Base-by-base conservation (phyloP, 2,329 filamentous ascomycete genomes). In the Alternaria dauci region DNA sequence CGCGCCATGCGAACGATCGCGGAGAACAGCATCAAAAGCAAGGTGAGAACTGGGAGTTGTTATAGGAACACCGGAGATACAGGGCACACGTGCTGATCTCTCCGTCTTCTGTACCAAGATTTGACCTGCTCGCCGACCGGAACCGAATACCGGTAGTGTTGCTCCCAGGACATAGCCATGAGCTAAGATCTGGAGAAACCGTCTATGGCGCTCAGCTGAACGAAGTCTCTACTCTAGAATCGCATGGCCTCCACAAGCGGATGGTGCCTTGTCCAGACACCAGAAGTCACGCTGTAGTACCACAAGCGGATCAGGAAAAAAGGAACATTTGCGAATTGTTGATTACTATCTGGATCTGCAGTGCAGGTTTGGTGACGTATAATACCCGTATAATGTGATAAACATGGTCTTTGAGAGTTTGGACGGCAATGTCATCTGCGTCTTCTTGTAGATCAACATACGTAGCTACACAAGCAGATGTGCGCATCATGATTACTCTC, bases 11-110 rank as follows among this genome's bases (percentile, higher is more conserved):
- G 46, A 50, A 50, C 46, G 12, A 26, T 50, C 20, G 46, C 46
- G 32, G 46, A 50, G 46, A 50, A 50, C 46, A 50, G 32, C 46
- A 25, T 36, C 30, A 50, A 50, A 50, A 50, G 32, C 16, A 50
- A 50, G 7, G 4, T 12, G 20, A n/a, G 14, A 50, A 26, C 32
- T 50, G 20, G n/a, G 32, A 38, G 46, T 50, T 25, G 30, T 50
- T 50, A 14, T 50, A 36, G 30, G 36, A 38, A 50, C 46, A 26
- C 18, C 46, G 46, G 46, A 50, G 46, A 50, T 50, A 30, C 46
- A n/a, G 14, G 32, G 36, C 30, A 25, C 46, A 7, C 46, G 30
- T 36, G 46, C 46, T 50, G 46, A 50, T 50, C 46, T 32, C 34
- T 50, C 16, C 32, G 36, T 38, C 46, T 36, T 36, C 11, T 30